These are phyloP conservation scores for Pseudozyma sp. DNA, from an alignment of 1,284 basidiomycete species.

Conservation along the genomic window DNA sequence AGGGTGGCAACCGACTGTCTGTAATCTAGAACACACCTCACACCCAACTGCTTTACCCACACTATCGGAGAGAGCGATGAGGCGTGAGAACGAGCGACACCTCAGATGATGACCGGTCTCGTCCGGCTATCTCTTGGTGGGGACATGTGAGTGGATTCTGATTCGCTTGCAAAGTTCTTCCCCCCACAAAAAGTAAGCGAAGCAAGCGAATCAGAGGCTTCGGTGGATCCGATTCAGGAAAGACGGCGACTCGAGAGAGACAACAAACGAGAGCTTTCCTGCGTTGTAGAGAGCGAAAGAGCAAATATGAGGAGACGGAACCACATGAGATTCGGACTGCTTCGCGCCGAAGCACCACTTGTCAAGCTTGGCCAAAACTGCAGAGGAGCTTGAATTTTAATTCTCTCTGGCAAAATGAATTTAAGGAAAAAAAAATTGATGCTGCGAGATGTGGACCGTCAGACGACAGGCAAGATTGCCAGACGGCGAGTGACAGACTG, in stretches of 20 bases:
- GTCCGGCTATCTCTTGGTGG: neutral
- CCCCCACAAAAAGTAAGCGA: neutral
- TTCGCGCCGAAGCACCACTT: constrained; percentile 17
- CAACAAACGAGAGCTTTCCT: no score
- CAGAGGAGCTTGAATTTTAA: constrained; percentile 9
- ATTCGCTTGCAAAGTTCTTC: neutral
- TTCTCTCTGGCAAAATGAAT: neutral
- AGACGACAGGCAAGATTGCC: no score
- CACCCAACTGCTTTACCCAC: neutral
- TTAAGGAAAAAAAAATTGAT: neutral
- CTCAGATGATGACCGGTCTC: constrained; percentile 3
- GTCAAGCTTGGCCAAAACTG: constrained; percentile 19
- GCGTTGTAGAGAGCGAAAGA: constrained; percentile 2
- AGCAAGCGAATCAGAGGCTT: neutral
- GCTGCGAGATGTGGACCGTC: no score
- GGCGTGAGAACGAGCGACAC: neutral
- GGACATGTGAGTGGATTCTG: constrained; percentile 1
- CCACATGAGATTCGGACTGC: constrained; percentile 14
- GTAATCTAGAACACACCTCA: neutral
- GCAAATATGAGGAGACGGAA: neutral
- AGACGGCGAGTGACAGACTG: no score
- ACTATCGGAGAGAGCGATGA: neutral
- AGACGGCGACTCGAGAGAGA: no score
- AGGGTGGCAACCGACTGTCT: constrained; percentile 7
- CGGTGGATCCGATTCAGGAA: no score